These are phyloP conservation scores for Botrytis porri DNA, from an alignment of 2,329 filamentous ascomycete species.

Conservation along the genomic window DNA sequence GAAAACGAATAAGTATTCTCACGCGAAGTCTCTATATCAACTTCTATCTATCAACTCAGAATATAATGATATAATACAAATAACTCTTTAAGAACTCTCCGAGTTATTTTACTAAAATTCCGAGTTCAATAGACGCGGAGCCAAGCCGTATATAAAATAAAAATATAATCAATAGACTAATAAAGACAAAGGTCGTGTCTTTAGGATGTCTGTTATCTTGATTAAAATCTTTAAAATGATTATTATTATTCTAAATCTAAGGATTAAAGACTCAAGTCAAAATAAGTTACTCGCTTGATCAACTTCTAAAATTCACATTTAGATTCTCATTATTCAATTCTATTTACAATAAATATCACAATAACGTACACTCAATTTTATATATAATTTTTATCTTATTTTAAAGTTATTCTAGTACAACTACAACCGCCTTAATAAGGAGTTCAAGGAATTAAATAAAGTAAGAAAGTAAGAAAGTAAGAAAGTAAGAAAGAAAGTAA, in stretches of 20 bases:
- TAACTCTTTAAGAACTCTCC: rapidly evolving
- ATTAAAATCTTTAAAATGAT: background rate
- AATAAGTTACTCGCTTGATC: rapidly evolving
- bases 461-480: too few relatives aligned
- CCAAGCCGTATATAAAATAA: too few relatives aligned
- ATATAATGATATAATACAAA: background rate
- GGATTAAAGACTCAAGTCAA: background rate
- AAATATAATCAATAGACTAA: too few relatives aligned
- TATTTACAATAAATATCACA: background rate
- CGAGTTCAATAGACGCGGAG: background rate
- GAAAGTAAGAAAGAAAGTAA: too few relatives aligned
- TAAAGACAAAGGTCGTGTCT: too few relatives aligned
- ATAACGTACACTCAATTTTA: background rate
- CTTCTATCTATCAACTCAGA: background rate
- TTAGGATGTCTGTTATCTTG: too few relatives aligned
- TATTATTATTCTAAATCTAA: background rate
- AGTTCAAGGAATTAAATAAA: too few relatives aligned
- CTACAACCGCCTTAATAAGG: too few relatives aligned
- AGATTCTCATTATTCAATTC: background rate
- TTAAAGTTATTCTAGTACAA: background rate
- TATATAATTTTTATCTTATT: too few relatives aligned
- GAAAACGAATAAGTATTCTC: background rate
- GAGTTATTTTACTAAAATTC: background rate
- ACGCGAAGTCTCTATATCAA: too few relatives aligned
- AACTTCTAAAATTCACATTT: background rate